Base-by-base conservation (phyloP, 192 early-diverging fungal genomes). In the Rhizoclosmatium globosum region DNA sequence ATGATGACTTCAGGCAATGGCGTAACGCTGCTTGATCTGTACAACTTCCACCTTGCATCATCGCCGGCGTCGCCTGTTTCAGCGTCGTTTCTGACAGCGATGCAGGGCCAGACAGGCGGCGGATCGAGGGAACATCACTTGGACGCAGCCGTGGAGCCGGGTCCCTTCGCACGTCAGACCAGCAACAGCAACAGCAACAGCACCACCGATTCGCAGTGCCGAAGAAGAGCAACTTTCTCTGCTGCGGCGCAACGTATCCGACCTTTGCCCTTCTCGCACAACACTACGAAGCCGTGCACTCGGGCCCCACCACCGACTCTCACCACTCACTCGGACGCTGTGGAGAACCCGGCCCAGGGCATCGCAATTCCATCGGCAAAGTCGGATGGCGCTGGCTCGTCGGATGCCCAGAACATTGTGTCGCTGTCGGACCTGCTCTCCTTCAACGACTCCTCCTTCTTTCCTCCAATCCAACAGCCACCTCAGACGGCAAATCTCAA, bases 1-100 rank as follows among this genome's bases (percentile, higher is more conserved):
- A 31, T 31, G 31, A 31, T 31, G 31, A 31, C 31, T 31, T 31
- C 31, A 31, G 31, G 31, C 31, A 31, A 31, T 0, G 31, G 31
- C 60, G 72, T 74, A 21, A 79, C 78, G 13, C 60, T 79, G 59
- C 78, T 79, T 6, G 78, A 79, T 45, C 78, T 79, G 41, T 79
- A 79, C 78, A 73, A 73, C 71, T 72, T 64, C 70, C 78, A 79
- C 53, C 59, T 79, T 31, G 68, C 67, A 41, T 68, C 64, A 44
- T 45, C 72, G 42, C 72, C 72, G 56, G 58, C 19, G 44, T 74
- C 72, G 56, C 72, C 72, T 7, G 69, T 71, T 7, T 19, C 69
- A 11, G 2, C 69, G 2, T 71, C 69, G 47, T 71, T 71, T 48
- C 46, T 71, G 23, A 46, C 46, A 7, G 3, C 69, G 47, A 31